Base-by-base conservation (phyloP, 805 yeast genomes). In the Yamadazyma philogaea region DNA sequence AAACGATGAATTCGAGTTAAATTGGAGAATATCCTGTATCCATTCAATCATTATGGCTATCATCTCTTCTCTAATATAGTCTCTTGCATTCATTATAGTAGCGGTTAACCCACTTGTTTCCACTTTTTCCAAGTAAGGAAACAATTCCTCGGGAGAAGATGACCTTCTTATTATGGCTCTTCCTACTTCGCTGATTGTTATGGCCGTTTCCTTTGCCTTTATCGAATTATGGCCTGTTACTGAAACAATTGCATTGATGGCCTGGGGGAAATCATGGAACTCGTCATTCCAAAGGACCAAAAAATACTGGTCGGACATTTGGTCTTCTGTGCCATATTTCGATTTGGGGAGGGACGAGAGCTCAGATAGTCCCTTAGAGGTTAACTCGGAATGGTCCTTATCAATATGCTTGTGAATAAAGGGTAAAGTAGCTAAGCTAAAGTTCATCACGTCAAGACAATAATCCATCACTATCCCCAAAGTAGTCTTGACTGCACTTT, bases 261-360 rank as follows among this genome's bases (percentile, higher is more conserved):
- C 86, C 44, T 78, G 76, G 2, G 71, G 66, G 49, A 73, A 77
- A 51, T 78, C 76, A 53, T 86, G 93, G 49, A 69, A 72, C 53
- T 86, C 93, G 55, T 86, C 95, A 57, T 86, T 86, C 84, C 90
- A 86, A n/a, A 84, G 66, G 17, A 82, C 55, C 24, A 84, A 65
- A 32, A 68, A 61, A 64, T 75, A 81, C 31, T 40, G 37, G 11
- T 66, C 44, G 1, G 68, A 45, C 50, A 73, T 70, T 7, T 16
- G 17, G 49, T 72, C 78, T 7, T 39, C 46, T 0, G 49, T 59
- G 0, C 55, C 58, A 43, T 73, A 73, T 19, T 48, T 51, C 16
- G 47, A 48, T 3, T 47, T 33, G 0, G 74, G 66, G 6, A 72
- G 56, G 3, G 60, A 49, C 2, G 73, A 54, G 12, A 49, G 40